A percentile compares a stretch with the other conserved stretches of the same genome.
Conservation (phyloP, 1,139 yeast species). For the Taiozyma sp. region DNA sequence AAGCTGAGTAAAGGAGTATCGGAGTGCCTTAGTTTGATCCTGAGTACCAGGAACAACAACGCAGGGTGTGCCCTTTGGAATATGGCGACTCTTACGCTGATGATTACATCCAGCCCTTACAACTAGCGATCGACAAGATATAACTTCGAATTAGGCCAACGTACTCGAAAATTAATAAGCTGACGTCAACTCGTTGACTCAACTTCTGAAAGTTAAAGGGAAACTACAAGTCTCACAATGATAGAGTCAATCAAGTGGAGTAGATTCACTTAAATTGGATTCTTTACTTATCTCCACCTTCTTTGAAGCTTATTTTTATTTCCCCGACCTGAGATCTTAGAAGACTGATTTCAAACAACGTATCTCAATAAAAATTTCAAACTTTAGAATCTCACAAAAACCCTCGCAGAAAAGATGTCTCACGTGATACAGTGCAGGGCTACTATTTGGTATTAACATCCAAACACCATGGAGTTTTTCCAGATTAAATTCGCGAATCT, state of each 20-base stretch:
- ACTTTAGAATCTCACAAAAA: no score
- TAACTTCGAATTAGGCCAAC: no score
- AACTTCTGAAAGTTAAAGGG: not conserved
- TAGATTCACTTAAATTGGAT: not conserved
- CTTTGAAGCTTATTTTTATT: not conserved
- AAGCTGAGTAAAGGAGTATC: no score
- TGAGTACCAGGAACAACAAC: no score
- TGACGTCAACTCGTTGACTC: not conserved
- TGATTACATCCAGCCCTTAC: no score
- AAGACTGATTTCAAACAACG: no score
- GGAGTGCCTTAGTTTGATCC: no score
- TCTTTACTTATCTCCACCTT: not conserved
- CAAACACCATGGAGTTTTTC: not conserved
- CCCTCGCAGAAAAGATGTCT: not conserved
- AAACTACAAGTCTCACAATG: not conserved
- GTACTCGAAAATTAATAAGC: not conserved
- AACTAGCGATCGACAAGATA: no score
- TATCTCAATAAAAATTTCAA: no score
- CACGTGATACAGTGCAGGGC: not conserved
- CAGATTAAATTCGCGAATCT: not conserved
- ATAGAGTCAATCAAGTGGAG: not conserved
- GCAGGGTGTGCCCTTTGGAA: no score
- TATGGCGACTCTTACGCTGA: no score
- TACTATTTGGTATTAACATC: not conserved
- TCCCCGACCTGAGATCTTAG: no score